Evolutionary conservation across 208 protist species (phyloP), one percentile per base, ranked within the genome.

Genomic region (Phytomonas serpens): DNA sequence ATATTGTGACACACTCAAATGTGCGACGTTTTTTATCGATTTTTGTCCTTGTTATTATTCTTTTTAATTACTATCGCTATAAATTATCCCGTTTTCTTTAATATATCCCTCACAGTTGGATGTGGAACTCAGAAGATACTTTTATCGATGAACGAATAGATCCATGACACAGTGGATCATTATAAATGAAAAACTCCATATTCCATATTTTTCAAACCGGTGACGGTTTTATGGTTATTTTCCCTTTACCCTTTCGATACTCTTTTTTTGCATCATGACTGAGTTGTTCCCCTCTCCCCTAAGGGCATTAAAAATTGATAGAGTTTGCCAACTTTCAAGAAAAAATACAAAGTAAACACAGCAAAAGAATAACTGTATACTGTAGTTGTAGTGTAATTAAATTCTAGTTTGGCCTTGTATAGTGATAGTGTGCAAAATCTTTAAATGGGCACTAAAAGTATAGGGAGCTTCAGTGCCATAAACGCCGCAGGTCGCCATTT

Each of bases 401-500:
- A 57, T 27, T 57, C 7, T 57, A 57, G 47, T 57, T 19, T 6
- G 23, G 13, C 23, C 27, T 57, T 27, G 16, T 27, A 57, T 57
- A 57, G 47, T 27, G 4, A 57, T 27, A 57, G 23, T 57, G 6
- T 19, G 27, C 3, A 47, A 47, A 47, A 47, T 16, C 7, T 47
- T 47, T 47, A 23, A 36, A 47, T 47, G 40, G 7, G 13, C 16
- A 47, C 13, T 47, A 23, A 3, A 47, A 10, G 86, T 61, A 72
- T 75, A 16, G 90, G 90, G n/a, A 75, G 73, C 34, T 85, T 95
- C 64, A 80, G 74, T 47, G 31, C 83, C 51, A 78, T 71, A 2
- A 86, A 86, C 73, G 71, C 63, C 29, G 72, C 68, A 0, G 81
- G 82, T 4, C 83, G 84, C 29, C 79, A 70, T 68, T 95, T 93